These are phyloP conservation scores for Starmerella sp. DNA, from an alignment of 805 yeast species.

Conservation along the genomic window DNA sequence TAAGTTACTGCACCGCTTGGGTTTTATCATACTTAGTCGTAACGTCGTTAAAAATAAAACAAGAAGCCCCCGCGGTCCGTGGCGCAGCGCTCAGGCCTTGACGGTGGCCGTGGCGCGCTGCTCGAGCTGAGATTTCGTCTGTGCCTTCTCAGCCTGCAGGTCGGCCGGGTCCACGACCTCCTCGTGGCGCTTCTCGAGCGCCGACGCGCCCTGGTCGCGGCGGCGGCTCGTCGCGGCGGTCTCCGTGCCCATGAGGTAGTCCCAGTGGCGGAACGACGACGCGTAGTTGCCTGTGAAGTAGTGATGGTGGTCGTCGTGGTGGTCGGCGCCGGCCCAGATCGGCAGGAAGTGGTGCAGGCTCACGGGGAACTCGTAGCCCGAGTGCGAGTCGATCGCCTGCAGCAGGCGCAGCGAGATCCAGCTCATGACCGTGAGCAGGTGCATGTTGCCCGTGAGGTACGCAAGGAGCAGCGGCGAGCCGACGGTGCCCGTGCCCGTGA, in stretches of 20 bases:
- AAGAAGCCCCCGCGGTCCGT: background rate
- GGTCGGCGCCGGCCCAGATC: conserved; percentile 98
- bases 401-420: conserved; percentile 84
- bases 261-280: conserved; percentile 95
- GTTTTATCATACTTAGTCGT: background rate
- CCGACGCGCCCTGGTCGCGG: conserved; percentile 34
- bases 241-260: conserved; percentile 77
- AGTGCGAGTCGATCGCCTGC: conserved; percentile 96
- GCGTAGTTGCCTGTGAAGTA: conserved; percentile 93
- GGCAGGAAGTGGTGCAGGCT: conserved; percentile 86
- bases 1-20: background rate
- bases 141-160: conserved; percentile 14
- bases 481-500: conserved; percentile 89
- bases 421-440: conserved; percentile 73
- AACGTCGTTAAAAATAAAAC: background rate
- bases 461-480: conserved; percentile 87
- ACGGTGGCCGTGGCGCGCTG: conserved; percentile 3
- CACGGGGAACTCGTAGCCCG: conserved; percentile 98
- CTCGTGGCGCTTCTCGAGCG: conserved; percentile 22
- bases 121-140: conserved; percentile 7
- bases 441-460: conserved; percentile 62
- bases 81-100: background rate
- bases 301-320: conserved; percentile 95
- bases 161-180: conserved; percentile 24
- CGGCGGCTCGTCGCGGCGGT: conserved; percentile 36